phyloP scores from a whole-genome alignment of 768 basidiomycete genomes.

The Arthromyces matolae region DNA sequence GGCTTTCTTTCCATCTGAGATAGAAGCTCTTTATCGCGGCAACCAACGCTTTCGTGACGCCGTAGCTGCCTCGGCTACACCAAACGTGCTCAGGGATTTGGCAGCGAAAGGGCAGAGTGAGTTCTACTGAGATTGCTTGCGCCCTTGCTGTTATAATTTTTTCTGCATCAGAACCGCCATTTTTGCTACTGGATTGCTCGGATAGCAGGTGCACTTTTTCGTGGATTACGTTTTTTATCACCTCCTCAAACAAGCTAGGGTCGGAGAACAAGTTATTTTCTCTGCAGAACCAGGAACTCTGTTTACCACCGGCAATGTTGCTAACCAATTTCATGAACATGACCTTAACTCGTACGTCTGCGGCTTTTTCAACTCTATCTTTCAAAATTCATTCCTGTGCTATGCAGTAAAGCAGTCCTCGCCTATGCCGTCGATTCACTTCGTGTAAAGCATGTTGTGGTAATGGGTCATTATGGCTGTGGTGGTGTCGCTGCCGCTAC shows the following conservation, averaged over 20 bases:
- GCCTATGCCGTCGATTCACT: conserved; percentile 35
- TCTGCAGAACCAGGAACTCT: conserved; percentile 35
- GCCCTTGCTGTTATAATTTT: neutral
- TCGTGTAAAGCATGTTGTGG: conserved; percentile 36
- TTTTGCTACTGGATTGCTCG: conserved; percentile 38
- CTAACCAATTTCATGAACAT: conserved; percentile 35
- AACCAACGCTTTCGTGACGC: conserved; percentile 16
- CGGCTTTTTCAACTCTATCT: neutral
- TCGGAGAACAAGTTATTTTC: conserved; percentile 36
- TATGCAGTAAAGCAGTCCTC: conserved; percentile 29
- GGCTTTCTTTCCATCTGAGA: conserved; percentile 12
- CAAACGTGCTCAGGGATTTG: conserved; percentile 12
- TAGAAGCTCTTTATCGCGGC: conserved; percentile 16
- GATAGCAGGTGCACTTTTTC: conserved; percentile 26
- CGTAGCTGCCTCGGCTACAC: conserved; percentile 12
- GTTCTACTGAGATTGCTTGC: neutral
- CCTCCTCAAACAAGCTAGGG: conserved; percentile 8
- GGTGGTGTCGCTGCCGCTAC: conserved; percentile 37
- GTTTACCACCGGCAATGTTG: conserved; percentile 37
- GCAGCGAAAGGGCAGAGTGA: conserved; percentile 15
- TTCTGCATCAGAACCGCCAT: conserved; percentile 26
- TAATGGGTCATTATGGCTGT: conserved; percentile 44
- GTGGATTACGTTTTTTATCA: neutral
- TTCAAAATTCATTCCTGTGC: neutral
- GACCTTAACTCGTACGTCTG: conserved; percentile 33